Evolutionary conservation across 768 basidiomycete species (phyloP).

Genomic region (Boletus barrowsii): DNA sequence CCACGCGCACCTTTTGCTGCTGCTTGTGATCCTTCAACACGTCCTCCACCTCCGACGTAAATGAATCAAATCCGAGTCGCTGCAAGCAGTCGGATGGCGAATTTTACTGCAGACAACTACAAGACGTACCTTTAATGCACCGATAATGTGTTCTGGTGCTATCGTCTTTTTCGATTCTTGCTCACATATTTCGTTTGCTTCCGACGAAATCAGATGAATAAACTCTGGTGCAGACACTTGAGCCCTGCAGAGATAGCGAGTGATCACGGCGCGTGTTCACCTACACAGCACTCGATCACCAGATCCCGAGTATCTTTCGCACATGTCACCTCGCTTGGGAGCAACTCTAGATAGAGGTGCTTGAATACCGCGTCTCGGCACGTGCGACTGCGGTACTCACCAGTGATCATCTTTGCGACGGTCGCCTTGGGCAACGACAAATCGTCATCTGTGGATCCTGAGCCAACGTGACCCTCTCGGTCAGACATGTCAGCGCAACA

Average conservation of each 20-base stretch:
- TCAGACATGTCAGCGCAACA: slow-evolving; percentile 68
- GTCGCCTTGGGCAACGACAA: slow-evolving; percentile 95
- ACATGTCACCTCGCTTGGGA: slow-evolving; percentile 84
- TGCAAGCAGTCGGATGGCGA: slow-evolving; percentile 31
- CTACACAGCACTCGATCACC: slow-evolving; percentile 98
- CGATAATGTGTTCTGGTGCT: slow-evolving; percentile 93
- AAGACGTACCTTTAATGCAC: slow-evolving; percentile 74
- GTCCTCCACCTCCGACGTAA: slow-evolving; percentile 86
- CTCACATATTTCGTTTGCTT: slow-evolving; percentile 97
- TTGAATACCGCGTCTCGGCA: slow-evolving; percentile 7
- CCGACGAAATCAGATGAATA: slow-evolving; percentile 94
- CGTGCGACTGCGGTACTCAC: slow-evolving; percentile 38
- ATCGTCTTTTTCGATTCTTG: slow-evolving; percentile 99
- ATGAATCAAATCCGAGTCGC: slow-evolving; percentile 91
- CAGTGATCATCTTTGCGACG: slow-evolving; percentile 94
- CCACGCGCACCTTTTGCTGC: slow-evolving; percentile 73
- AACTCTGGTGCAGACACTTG: slow-evolving; percentile 63
- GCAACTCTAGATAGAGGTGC: slow-evolving; percentile 65
- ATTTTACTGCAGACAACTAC: background rate
- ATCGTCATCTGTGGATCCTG: slow-evolving; percentile 81
- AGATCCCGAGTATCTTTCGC: slow-evolving; percentile 96
- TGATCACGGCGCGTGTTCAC: slow-evolving; percentile 52
- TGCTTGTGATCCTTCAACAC: slow-evolving; percentile 96
- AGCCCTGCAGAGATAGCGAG: slow-evolving; percentile 11
- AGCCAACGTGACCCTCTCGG: slow-evolving; percentile 71